Evolutionary conservation across 495 filamentous ascomycete species (phyloP), one percentile per base, ranked within the genome.

Genomic region (Physcia stellaris): DNA sequence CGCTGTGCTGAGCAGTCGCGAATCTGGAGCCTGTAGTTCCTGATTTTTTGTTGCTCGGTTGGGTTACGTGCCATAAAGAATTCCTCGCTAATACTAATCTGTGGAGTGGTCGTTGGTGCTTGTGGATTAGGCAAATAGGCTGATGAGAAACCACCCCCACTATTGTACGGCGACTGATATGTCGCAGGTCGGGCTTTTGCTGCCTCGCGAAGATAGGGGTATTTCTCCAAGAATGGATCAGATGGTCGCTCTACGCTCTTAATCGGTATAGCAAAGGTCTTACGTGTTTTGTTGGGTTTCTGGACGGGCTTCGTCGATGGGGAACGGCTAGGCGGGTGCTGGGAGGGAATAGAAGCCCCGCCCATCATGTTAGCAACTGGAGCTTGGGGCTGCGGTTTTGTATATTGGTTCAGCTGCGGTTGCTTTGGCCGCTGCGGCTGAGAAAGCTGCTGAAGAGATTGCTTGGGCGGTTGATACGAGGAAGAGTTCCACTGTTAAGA

Each of bases 341-440:
- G 35, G 10, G 11, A 28, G 20, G 7, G 10, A 24, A 31, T n/a
- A 18, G 26, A 30, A 35, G 9, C 33, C 3, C 31, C 19, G 11
- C 36, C 41, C 21, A 45, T 45, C 50, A 53, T 53, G 21, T 53
- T 53, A 29, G 50, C 50, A 22, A 50, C 47, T 19, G 50, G 50
- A 24, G 50, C 50, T 32, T 45, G 35, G n/a, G 42, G 29, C 29
- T 6, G 26, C 35, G 27, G 42, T 15, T 40, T 26, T 17, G 28
- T 22, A 4, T 20, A 19, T 32, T 24, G 23, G 16, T 4, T 23
- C 4, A 26, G 33, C 23, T 36, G 15, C 21, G 24, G 40, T 26
- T 37, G 40, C 16, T 18, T 26, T 16, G 40, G 13, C 24, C 18
- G 21, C 19, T 17, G 35, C 37, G 34, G 15, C 10, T 32, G 41